Evolutionary conservation across 129 eudicot species (phyloP).

Genomic region (Tagetes erecta): DNA sequence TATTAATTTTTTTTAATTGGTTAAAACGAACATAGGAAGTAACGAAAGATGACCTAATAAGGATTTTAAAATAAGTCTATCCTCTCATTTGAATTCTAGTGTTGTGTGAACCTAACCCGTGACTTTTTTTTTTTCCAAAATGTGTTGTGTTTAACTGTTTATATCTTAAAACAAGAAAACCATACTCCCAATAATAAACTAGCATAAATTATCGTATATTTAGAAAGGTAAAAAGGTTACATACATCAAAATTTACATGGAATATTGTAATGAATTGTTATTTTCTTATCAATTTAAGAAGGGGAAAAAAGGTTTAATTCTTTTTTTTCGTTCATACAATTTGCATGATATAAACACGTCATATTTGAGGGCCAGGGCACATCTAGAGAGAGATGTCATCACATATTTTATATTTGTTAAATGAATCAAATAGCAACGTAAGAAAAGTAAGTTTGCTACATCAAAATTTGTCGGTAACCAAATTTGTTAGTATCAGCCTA

Average conservation of each 20-base stretch:
- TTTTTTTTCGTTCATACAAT: no score
- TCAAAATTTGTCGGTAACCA: no score
- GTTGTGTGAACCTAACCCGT: background rate
- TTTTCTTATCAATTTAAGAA: background rate
- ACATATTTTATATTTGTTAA: no score
- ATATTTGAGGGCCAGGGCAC: no score
- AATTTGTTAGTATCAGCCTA: no score
- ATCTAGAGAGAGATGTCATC: no score
- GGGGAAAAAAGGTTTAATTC: no score
- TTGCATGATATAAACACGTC: no score
- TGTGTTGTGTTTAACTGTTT: background rate
- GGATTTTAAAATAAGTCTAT: background rate
- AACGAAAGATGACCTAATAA: background rate
- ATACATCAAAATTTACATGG: background rate
- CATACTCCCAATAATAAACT: background rate
- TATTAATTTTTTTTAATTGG: background rate
- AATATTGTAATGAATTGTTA: background rate
- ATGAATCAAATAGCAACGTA: no score
- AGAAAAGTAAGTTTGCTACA: no score
- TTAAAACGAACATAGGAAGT: background rate
- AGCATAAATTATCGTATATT: background rate
- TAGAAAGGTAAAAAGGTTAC: background rate
- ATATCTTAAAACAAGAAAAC: background rate
- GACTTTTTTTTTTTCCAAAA: background rate
- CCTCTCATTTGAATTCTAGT: conserved; percentile 7